Evolutionary conservation across 352 stramenopile species (phyloP).

Genomic region (Peronospora belbahrii): DNA sequence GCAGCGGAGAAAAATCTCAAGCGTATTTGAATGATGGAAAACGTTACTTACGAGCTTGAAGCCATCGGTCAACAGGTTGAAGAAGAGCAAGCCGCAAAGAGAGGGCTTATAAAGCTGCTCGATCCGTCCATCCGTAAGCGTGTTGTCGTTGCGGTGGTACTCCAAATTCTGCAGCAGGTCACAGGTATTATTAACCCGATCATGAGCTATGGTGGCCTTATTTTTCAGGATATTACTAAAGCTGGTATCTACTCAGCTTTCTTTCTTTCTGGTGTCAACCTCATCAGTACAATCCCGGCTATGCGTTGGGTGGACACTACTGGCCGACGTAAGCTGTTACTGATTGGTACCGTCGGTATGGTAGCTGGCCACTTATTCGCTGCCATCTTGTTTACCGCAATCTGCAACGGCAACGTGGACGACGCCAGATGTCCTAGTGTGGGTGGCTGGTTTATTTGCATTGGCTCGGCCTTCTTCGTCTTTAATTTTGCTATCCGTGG

Average conservation of each 20-base stretch:
- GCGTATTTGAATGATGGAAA: slow-evolving; percentile 20
- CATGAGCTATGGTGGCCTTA: slow-evolving; percentile 9
- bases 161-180: slow-evolving; percentile 10
- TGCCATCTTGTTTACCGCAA: slow-evolving; percentile 29
- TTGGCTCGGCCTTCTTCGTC: slow-evolving; percentile 30
- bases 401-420: slow-evolving; percentile 28
- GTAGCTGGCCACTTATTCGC: slow-evolving; percentile 29
- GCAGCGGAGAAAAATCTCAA: slow-evolving; percentile 29
- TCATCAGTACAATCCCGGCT: slow-evolving; percentile 30
- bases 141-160: slow-evolving; percentile 8
- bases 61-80: slow-evolving; percentile 21
- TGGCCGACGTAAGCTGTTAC: slow-evolving; percentile 31
- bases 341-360: slow-evolving; percentile 39
- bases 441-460: slow-evolving; percentile 30
- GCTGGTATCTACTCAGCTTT: slow-evolving; percentile 5
- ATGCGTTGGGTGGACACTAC: slow-evolving; percentile 31
- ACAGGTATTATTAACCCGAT: slow-evolving; percentile 29
- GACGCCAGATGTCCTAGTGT: slow-evolving; percentile 19
- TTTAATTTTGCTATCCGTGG: slow-evolving; percentile 41
- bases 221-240: slow-evolving; percentile 10
- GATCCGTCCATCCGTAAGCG: slow-evolving; percentile 15
- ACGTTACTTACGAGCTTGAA: slow-evolving; percentile 6
- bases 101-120: slow-evolving; percentile 19
- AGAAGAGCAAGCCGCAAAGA: slow-evolving; percentile 15
- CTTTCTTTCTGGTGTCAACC: slow-evolving; percentile 23